Base-by-base conservation (phyloP, 2,329 filamentous ascomycete genomes). In the Parastagonospora nodorum region DNA sequence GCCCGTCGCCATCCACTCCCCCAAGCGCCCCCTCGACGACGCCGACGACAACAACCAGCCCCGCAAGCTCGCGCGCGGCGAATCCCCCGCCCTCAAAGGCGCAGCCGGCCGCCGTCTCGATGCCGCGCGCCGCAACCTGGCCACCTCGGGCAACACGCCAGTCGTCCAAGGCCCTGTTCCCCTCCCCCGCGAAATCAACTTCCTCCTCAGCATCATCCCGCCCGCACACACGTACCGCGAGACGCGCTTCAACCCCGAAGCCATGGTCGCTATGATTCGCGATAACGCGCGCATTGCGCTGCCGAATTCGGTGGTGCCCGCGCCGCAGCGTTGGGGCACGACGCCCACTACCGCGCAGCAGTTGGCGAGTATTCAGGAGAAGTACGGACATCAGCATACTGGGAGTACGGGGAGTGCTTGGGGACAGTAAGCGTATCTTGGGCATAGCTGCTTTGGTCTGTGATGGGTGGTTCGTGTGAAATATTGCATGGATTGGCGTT, bases 11-110 rank as follows among this genome's bases (percentile, higher is more conserved):
- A 42, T 37, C 24, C 74, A 71, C 51, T 79, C 77, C 8, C 78
- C 78, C 1, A 81, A 81, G 58, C 77, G 78, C 7, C 73, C 75
- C 1, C 74, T 78, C 27, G 75, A 77, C 30, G 73, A 74, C 2
- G 89, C 92, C 51, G 92, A 96, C 35, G 80, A 80, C 6, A 88
- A 90, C 32, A 87, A 88, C 59, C 88, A 89, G 15, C 90, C 92
- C 1, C 89, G 92, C 61, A 97, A 97, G 72, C 82, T 97, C 44
- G 84, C 88, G 42, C 86, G 95, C 38, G 92, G 88, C n/a, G 92
- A 90, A 49, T 97, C 93, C 5, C 94, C 95, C 15, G 45, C 45
- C 0, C 81, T 97, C 32, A 99, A 97, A 72, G 91, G 91, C 11
- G 90, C 90, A 1, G 91, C 93, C 32, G 90, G 91, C 24, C 87